A percentile compares a stretch with the other conserved stretches of the same genome.
Conservation (phyloP, 768 basidiomycete genomes). For the Lentinula sp. region DNA sequence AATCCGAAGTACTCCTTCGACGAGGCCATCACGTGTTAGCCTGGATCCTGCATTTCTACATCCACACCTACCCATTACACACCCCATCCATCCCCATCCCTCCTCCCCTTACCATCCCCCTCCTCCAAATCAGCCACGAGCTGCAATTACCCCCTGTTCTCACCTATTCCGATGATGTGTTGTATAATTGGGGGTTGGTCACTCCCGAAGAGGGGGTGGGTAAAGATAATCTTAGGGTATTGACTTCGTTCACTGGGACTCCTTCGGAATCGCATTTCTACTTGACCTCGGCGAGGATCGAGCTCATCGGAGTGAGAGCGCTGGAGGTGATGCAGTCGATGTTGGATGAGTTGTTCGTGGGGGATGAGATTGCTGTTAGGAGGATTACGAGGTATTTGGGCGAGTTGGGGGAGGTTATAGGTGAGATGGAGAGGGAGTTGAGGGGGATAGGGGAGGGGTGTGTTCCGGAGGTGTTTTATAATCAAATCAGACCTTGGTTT, state of each 20-base stretch:
- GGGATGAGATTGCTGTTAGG: constrained; percentile 38
- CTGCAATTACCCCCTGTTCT: constrained; percentile 80
- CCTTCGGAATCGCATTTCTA: constrained; percentile 55
- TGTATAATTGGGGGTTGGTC: constrained; percentile 72
- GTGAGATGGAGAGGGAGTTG: constrained; percentile 37
- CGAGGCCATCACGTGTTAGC: constrained; percentile 70
- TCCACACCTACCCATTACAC: constrained; percentile 54
- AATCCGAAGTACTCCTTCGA: constrained; percentile 52
- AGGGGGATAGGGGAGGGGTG: constrained; percentile 40
- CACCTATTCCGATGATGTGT: constrained; percentile 87
- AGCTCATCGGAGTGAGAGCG: constrained; percentile 50
- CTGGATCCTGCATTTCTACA: constrained; percentile 73
- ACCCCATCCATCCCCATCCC: constrained; percentile 56
- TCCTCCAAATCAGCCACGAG: constrained; percentile 52
- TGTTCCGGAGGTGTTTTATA: constrained; percentile 49
- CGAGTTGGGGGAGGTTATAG: constrained; percentile 38
- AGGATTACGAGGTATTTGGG: constrained; percentile 45
- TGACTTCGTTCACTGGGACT: constrained; percentile 43
- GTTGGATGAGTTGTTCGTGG: constrained; percentile 55
- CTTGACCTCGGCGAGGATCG: constrained; percentile 51
- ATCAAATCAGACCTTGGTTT: constrained; percentile 59
- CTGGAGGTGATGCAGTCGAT: constrained; percentile 48
- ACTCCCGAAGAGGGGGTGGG: constrained; percentile 25
- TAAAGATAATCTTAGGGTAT: constrained; percentile 45
- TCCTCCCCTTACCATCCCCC: constrained; percentile 62